Conservation (phyloP, 192 early-diverging fungal species). For the Umbelopsis ramanniana region DNA sequence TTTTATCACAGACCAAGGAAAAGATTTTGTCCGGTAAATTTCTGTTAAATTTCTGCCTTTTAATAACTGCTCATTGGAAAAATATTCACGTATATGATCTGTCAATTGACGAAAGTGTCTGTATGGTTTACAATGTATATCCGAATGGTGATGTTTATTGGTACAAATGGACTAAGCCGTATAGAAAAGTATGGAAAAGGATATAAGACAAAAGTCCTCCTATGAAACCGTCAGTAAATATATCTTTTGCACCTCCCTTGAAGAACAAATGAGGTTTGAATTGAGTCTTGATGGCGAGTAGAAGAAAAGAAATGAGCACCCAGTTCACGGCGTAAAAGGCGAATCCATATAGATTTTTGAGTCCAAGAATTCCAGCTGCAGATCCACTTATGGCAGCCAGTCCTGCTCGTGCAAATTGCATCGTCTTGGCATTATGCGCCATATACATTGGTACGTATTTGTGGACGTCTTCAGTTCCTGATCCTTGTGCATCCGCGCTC, state of each 20-base stretch:
- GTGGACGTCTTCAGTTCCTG: conserved; percentile 31
- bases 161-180: conserved; percentile 81
- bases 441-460: conserved; percentile 56
- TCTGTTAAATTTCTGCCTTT: too few relatives aligned
- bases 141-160: conserved; percentile 49
- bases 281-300: conserved; percentile 64
- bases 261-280: conserved; percentile 64
- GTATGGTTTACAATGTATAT: background rate
- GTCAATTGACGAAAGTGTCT: too few relatives aligned
- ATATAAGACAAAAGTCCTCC: conserved; percentile 68
- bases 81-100: too few relatives aligned
- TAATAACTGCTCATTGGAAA: too few relatives aligned
- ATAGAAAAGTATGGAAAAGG: conserved; percentile 79
- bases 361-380: conserved; percentile 87
- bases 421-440: conserved; percentile 61
- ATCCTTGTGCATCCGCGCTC: conserved; percentile 17
- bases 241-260: conserved; percentile 45
- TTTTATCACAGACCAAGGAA: too few relatives aligned
- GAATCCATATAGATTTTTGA: conserved; percentile 84
- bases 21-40: too few relatives aligned
- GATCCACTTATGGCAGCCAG: conserved; percentile 77
- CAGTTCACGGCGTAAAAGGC: conserved; percentile 79
- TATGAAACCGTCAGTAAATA: conserved; percentile 63
- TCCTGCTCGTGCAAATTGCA: conserved; percentile 71
- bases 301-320: conserved; percentile 60